These are phyloP conservation scores for Cladobotryum mycophilum DNA, from an alignment of 2,329 filamentous ascomycete species.

Conservation along the genomic window DNA sequence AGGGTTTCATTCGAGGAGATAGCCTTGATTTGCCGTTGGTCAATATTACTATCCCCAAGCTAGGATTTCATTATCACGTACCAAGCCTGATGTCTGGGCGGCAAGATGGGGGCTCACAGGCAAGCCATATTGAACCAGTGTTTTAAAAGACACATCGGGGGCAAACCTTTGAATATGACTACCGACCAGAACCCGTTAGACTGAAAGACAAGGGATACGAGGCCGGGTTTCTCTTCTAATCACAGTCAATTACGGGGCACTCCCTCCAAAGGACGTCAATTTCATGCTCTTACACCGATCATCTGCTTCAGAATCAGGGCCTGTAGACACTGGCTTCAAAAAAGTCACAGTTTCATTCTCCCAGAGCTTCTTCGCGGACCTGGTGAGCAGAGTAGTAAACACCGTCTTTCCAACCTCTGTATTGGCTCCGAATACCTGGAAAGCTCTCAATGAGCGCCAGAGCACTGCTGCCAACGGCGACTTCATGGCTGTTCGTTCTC, in stretches of 20 bases:
- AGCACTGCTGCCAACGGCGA: constrained; percentile 52
- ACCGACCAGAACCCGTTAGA: background rate
- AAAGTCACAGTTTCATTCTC: constrained; percentile 51
- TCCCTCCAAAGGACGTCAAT: too few species aligned
- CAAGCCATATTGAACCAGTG: constrained; percentile 65
- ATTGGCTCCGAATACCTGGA: constrained; percentile 78
- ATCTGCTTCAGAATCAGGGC: constrained; percentile 62
- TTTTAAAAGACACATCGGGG: constrained; percentile 40
- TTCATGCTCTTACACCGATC: constrained; percentile 46
- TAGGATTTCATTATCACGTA: constrained; percentile 17
- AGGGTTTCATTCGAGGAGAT: constrained; percentile 46
- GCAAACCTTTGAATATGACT: constrained; percentile 61
- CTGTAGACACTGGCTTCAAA: constrained; percentile 78
- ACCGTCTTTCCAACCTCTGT: constrained; percentile 83
- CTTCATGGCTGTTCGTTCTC: constrained; percentile 9
- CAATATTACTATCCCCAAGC: constrained; percentile 7
- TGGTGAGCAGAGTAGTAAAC: constrained; percentile 65
- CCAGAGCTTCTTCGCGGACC: constrained; percentile 46
- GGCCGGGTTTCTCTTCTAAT: background rate
- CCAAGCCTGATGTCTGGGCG: constrained; percentile 43
- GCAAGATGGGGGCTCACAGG: constrained; percentile 75
- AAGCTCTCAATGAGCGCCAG: constrained; percentile 61
- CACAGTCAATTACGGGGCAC: background rate
- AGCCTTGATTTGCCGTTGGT: constrained; percentile 27
- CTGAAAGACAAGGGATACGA: background rate